Evolutionary conservation across 352 stramenopile species (phyloP).

Genomic region (Pythium phragmitis): DNA sequence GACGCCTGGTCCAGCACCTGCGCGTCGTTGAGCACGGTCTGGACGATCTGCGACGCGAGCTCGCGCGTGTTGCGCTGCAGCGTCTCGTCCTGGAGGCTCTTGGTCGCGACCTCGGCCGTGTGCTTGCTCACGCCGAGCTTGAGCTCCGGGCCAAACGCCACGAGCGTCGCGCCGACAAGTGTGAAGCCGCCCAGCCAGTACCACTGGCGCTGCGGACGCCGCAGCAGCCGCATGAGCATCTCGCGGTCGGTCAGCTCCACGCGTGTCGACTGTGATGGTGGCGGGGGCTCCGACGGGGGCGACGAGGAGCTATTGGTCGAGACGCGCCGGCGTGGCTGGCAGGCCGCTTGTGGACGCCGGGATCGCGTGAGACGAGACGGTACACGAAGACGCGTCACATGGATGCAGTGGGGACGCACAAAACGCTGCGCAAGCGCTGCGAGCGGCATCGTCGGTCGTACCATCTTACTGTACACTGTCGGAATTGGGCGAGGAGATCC

Average conservation of each 20-base stretch:
- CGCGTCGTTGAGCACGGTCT: constrained; percentile 84
- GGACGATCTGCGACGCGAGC: constrained; percentile 82
- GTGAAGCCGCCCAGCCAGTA: constrained; percentile 47
- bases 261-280: background rate
- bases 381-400: background rate
- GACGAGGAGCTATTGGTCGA: constrained; percentile 4
- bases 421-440: background rate
- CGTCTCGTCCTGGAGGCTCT: constrained; percentile 83
- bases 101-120: constrained; percentile 77
- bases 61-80: constrained; percentile 70
- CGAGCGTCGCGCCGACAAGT: constrained; percentile 46
- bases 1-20: constrained; percentile 82
- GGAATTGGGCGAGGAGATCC: background rate
- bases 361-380: background rate
- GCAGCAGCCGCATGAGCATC: constrained; percentile 30
- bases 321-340: background rate
- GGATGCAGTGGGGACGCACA: background rate
- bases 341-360: background rate
- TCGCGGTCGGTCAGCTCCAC: constrained; percentile 46
- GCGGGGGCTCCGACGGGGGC: background rate
- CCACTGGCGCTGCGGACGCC: constrained; percentile 54
- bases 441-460: background rate
- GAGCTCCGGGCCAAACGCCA: constrained; percentile 76
- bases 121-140: constrained; percentile 80
- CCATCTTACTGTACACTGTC: background rate